Evolutionary conservation across 148 eudicot genomes (phyloP).

Genomic region (Spergularia marina): DNA sequence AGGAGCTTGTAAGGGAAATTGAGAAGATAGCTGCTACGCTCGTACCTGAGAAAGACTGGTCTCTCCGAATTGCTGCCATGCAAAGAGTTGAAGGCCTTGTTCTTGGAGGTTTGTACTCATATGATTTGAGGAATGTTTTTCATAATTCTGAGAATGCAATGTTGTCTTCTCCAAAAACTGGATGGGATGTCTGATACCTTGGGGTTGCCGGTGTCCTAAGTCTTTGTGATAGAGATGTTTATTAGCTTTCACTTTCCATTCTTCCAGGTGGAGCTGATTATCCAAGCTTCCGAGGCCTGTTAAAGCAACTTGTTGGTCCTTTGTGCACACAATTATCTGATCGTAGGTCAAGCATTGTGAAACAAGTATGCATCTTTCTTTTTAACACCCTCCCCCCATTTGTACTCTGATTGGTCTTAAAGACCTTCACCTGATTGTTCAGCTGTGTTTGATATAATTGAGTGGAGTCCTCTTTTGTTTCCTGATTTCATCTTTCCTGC

Average conservation of each 20-base stretch:
- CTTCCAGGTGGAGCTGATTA: slow-evolving; percentile 81
- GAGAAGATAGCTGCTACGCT: slow-evolving; percentile 85
- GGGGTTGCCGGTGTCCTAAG: not conserved
- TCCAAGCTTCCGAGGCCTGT: slow-evolving; percentile 85
- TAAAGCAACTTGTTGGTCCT: slow-evolving; percentile 88
- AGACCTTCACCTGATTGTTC: not conserved
- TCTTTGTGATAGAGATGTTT: slow-evolving; percentile 10
- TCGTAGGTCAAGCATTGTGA: slow-evolving; percentile 93
- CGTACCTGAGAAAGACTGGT: slow-evolving; percentile 98
- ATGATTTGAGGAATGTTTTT: not conserved
- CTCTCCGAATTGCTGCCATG: slow-evolving; percentile 92
- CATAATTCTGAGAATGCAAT: not conserved
- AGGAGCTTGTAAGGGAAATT: slow-evolving; percentile 87
- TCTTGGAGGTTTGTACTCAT: slow-evolving; percentile 67
- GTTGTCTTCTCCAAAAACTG: not conserved
- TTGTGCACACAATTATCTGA: slow-evolving; percentile 81
- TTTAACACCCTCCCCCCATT: not conserved
- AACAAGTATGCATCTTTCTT: slow-evolving; percentile 51
- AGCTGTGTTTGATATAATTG: not conserved
- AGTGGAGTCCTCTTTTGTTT: not conserved
- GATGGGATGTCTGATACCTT: not conserved
- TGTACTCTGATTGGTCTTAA: not conserved
- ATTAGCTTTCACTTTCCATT: slow-evolving; percentile 4
- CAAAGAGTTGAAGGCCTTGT: slow-evolving; percentile 91
- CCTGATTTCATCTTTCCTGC: not conserved